phyloP scores from a whole-genome alignment of 495 filamentous ascomycete species.

The Penicillium bovifimosum region DNA sequence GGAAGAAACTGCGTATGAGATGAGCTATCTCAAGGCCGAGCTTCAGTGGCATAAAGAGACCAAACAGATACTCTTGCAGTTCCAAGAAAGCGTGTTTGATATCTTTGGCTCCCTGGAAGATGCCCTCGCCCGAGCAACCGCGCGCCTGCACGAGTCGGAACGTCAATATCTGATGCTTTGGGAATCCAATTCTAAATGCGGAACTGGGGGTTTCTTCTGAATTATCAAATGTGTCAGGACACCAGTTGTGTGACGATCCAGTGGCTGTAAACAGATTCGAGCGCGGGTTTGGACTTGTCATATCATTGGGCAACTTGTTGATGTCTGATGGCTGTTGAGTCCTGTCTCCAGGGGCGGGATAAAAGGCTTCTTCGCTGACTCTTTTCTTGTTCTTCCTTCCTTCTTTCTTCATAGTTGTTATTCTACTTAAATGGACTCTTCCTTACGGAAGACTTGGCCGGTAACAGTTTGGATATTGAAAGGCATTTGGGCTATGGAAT shows the following conservation, averaged over 20 bases:
- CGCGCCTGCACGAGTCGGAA: slow-evolving; percentile 10
- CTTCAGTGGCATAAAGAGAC: slow-evolving; percentile 16
- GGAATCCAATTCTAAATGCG: slow-evolving; percentile 1
- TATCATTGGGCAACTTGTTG: too few species aligned
- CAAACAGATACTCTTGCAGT: slow-evolving; percentile 10
- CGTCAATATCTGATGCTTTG: slow-evolving; percentile 8
- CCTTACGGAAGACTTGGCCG: too few species aligned
- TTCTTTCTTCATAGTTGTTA: too few species aligned
- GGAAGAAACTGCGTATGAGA: slow-evolving; percentile 12
- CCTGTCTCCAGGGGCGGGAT: too few species aligned
- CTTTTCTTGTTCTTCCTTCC: too few species aligned
- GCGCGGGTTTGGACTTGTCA: too few species aligned
- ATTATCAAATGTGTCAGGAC: neutral
- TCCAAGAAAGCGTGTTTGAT: slow-evolving; percentile 6
- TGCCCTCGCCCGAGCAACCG: slow-evolving; percentile 1
- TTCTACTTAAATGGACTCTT: too few species aligned
- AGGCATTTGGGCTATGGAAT: neutral
- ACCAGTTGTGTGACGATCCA: neutral
- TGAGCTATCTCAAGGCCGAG: slow-evolving; percentile 17
- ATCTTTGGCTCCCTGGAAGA: slow-evolving; percentile 11
- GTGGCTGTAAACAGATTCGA: too few species aligned
- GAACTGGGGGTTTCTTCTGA: slow-evolving; percentile 1
- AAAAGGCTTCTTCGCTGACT: too few species aligned
- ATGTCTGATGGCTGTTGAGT: too few species aligned
- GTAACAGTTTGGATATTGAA: too few species aligned